Base-by-base conservation (phyloP, 2,329 filamentous ascomycete species). In the Cladosporium sp. region DNA sequence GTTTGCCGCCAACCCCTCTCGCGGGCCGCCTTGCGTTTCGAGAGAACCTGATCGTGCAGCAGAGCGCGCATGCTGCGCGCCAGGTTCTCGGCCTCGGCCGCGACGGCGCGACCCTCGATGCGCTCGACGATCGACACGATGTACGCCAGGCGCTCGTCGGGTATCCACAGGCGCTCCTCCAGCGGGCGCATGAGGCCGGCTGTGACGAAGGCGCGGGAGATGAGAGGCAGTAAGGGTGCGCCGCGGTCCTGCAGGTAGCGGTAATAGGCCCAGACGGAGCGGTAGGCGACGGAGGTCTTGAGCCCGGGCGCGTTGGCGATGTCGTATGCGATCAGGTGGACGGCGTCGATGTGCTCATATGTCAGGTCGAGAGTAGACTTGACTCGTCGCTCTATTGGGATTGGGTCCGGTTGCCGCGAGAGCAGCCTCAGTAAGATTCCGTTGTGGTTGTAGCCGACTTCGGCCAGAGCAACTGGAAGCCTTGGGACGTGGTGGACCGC, bases 151-250 rank as follows among this genome's bases (percentile, higher is more conserved):
- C 46, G 41, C n/a, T 19, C 45, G 9, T 43, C 18, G 8, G 41
- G 44, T 9, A 49, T 34, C 46, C 46, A 49, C 7, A 16, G 11
- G 5, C 9, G 46, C 4, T 35, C 38, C 6, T 28, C n/a, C 4
- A 49, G 6, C n/a, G 40, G 38, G 18, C 46, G 42, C 31, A 72
- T 65, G 19, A 80, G 66, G 13, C 75, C 77, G 18, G 75, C 73
- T 58, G 74, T 69, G 53, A 78, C 77, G 60, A 81, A 58, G 0
- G 78, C 75, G 32, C 74, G 71, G 6, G 70, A 71, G 53, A 81
- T 64, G 3, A 68, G 56, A 1, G 72, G 68, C 14, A 66, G 63
- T 13, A 79, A 61, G 2, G 72, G 72, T 8, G 71, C 74, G 42
- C 74, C 68, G 19, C 66, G 64, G 40, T 66, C 63, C 18, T 65